Conservation (phyloP, 2,329 filamentous ascomycete species). For the Hymenoscyphus infarciens region DNA sequence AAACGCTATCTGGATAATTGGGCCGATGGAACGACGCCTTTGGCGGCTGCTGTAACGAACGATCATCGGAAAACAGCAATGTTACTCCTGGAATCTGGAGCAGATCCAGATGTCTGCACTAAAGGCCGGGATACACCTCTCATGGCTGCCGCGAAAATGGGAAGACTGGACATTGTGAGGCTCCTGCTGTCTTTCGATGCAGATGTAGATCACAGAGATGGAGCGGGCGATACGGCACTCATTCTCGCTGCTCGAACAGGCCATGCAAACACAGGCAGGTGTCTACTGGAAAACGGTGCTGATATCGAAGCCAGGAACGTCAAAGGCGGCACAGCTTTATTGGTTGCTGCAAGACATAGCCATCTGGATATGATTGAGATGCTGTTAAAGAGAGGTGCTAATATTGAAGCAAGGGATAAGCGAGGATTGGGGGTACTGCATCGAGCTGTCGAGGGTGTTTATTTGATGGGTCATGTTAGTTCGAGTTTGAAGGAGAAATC, state of each 20-base stretch:
- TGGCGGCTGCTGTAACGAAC: slow-evolving; percentile 22
- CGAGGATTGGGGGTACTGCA: slow-evolving; percentile 21
- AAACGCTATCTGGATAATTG: slow-evolving; percentile 17
- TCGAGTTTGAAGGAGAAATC: slow-evolving; percentile 17
- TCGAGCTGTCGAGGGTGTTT: slow-evolving; percentile 21
- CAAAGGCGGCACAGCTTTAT: slow-evolving; percentile 20
- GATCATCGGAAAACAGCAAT: slow-evolving; percentile 21
- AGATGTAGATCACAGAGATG: slow-evolving; percentile 16
- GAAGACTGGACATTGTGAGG: slow-evolving; percentile 19
- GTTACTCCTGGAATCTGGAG: slow-evolving; percentile 20
- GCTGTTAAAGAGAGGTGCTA: slow-evolving; percentile 17
- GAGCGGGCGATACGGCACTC: slow-evolving; percentile 20
- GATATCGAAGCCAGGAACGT: slow-evolving; percentile 16
- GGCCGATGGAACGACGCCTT: slow-evolving; percentile 18
- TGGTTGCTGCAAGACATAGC: slow-evolving; percentile 21
- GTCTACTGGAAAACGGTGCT: slow-evolving; percentile 17
- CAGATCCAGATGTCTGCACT: slow-evolving; percentile 18
- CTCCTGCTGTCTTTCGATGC: slow-evolving; percentile 16
- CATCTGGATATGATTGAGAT: slow-evolving; percentile 15
- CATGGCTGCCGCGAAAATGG: slow-evolving; percentile 16
- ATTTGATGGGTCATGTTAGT: slow-evolving; percentile 15
- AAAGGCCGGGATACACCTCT: slow-evolving; percentile 17
- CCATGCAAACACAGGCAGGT: slow-evolving; percentile 14
- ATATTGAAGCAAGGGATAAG: slow-evolving; percentile 18
- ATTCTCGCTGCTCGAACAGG: slow-evolving; percentile 18